Conservation (phyloP, 2,329 filamentous ascomycete genomes). For the Hortaea werneckii region DNA sequence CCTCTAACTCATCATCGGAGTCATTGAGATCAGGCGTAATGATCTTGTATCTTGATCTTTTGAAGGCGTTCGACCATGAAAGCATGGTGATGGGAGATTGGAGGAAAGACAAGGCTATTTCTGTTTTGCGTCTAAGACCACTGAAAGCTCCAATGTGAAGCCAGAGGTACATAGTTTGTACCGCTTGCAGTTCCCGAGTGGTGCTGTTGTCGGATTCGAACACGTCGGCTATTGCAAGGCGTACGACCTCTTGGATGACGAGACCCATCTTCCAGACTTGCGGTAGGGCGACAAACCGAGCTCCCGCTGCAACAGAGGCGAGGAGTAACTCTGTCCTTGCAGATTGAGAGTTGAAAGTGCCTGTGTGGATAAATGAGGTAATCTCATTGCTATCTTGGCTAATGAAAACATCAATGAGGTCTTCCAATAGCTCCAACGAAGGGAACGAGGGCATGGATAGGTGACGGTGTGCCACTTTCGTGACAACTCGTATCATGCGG, state of each 20-base stretch:
- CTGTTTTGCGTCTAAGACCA: conserved; percentile 46
- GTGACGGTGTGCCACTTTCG: conserved; percentile 17
- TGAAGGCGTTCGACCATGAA: conserved; percentile 16
- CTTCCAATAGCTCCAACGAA: conserved; percentile 48
- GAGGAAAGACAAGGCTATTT: conserved; percentile 46
- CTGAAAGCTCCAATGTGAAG: conserved; percentile 48
- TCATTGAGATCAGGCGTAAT: conserved; percentile 42
- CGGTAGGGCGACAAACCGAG: conserved; percentile 44
- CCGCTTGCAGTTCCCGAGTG: conserved; percentile 39
- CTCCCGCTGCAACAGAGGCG: conserved; percentile 47
- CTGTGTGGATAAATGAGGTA: conserved; percentile 49
- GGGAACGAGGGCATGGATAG: conserved; percentile 48
- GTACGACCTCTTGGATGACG: conserved; percentile 37
- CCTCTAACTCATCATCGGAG: conserved; percentile 44
- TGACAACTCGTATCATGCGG: conserved; percentile 18
- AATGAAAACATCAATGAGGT: conserved; percentile 49
- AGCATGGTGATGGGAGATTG: conserved; percentile 44
- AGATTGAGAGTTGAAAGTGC: conserved; percentile 44
- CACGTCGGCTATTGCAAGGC: conserved; percentile 24
- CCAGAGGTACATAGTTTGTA: conserved; percentile 38
- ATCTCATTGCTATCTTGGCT: conserved; percentile 43
- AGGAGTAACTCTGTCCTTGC: conserved; percentile 49
- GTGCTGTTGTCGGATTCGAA: conserved; percentile 39
- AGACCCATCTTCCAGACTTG: conserved; percentile 51
- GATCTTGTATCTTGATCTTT: conserved; percentile 16